Evolutionary conservation across 2,329 filamentous ascomycete genomes (phyloP), one percentile per base, ranked within the genome.

Genomic region (Fusarium keratoplasticum): DNA sequence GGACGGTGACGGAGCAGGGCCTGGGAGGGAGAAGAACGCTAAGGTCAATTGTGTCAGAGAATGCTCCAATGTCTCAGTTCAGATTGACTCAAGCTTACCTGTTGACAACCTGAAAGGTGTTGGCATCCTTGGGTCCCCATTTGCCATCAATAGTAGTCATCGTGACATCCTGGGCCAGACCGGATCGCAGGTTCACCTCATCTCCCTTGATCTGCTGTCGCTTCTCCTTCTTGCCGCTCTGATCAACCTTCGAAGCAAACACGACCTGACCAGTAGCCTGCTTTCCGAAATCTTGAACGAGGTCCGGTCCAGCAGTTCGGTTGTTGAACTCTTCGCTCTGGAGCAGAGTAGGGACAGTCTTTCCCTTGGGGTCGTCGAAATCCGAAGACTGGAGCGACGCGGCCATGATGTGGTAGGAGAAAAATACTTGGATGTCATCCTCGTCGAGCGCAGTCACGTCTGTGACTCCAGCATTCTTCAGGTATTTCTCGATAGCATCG

Each of bases 131-230:
- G 0, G 68, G 5, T 1, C 76, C 76, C 76, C 76, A 77, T 3
- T 40, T 38, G 2, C 73, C 76, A 68, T 77, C 76, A 1, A 77
- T 42, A 2, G 70, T 67, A 6, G 72, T 75, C 75, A 77, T 76
- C 25, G 61, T 44, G 5, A 70, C 64, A n/a, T 77, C 66, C 10
- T 77, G 64, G 4, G 65, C 73, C 59, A 76, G 14, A 7, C 76
- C 76, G 1, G 68, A 72, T 20, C 74, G 44, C 1, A 77, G 14
- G 2, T 61, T 64, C 6, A 77, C 62, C 1, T 38, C 27, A 3
- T 70, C 63, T 3, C 68, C 70, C 3, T 50, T 29, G 13, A 35
- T 29, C 13, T 70, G 61, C 13, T 70, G 62, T 2, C 60, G 40
- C n/a, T 69, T 66, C 2, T 50, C 29, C 5, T 60, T 64, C 40